Evolutionary conservation across 352 stramenopile genomes (phyloP).

Genomic region (Phytophthora vignae): DNA sequence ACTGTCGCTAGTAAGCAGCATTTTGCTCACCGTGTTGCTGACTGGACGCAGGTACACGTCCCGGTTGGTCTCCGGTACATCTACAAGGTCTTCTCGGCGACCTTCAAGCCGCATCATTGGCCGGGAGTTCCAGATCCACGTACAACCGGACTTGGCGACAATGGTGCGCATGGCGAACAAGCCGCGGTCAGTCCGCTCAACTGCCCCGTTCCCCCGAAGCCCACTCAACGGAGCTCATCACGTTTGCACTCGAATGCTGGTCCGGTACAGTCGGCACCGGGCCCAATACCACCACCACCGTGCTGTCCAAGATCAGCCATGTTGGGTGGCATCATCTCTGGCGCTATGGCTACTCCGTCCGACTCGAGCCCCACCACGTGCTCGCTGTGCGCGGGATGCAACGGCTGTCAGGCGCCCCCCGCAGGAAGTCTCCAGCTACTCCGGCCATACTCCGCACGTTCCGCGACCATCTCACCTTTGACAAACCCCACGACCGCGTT

Average conservation of each 20-base stretch:
- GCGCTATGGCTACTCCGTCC: too few species aligned
- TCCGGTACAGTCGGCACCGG: too few species aligned
- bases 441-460: not conserved
- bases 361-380: too few species aligned
- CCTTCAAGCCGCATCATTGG: conserved; percentile 7
- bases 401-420: too few species aligned
- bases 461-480: conserved; percentile 2
- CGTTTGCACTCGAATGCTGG: too few species aligned
- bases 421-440: not conserved
- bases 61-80: conserved; percentile 2
- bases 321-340: too few species aligned
- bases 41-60: conserved; percentile 8
- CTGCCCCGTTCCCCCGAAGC: too few species aligned
- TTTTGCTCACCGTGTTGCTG: not conserved
- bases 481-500: conserved; percentile 13
- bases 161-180: conserved; percentile 5
- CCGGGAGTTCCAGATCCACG: not conserved
- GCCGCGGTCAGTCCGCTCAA: not conserved
- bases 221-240: too few species aligned
- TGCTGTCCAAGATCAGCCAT: too few species aligned
- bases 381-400: too few species aligned
- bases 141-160: conserved; percentile 6
- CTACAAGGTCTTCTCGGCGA: conserved; percentile 12
- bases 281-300: too few species aligned
- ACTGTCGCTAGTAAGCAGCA: not conserved